These are phyloP conservation scores for Colletotrichum scovillei DNA, from an alignment of 2,329 filamentous ascomycete genomes.

Conservation along the genomic window DNA sequence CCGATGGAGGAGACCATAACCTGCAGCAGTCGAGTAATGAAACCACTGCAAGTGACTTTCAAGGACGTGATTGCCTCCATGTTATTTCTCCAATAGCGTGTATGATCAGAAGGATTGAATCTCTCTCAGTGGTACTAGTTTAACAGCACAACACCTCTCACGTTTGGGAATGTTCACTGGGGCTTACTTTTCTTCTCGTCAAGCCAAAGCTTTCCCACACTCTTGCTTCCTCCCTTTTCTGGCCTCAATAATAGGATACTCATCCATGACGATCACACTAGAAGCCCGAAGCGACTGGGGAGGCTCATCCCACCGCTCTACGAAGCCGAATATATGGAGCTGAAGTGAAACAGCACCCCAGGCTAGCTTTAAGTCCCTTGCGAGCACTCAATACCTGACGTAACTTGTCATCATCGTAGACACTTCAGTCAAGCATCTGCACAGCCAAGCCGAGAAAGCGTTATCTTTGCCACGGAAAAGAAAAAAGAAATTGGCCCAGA, in stretches of 20 bases:
- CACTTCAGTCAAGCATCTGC: not conserved
- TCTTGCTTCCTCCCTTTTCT: not conserved
- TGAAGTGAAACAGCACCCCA: not conserved
- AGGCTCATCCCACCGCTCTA: not conserved
- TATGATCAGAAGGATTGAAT: too few relatives aligned
- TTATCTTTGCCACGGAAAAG: not conserved
- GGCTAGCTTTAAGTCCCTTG: not conserved
- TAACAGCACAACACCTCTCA: too few relatives aligned
- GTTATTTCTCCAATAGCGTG: too few relatives aligned
- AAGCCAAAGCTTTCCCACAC: not conserved
- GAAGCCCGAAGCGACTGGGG: not conserved
- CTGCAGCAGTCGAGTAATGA: too few relatives aligned
- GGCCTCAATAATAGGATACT: not conserved
- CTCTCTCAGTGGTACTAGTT: too few relatives aligned
- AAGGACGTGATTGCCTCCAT: too few relatives aligned
- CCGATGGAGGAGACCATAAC: too few relatives aligned
- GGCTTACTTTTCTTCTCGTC: not conserved
- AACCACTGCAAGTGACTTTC: too few relatives aligned
- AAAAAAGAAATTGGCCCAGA: not conserved
- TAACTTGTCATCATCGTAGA: not conserved
- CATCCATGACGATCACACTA: not conserved
- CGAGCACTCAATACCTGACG: not conserved
- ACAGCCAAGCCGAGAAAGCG: not conserved
- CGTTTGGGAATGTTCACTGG: too few relatives aligned
- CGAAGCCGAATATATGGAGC: not conserved